Evolutionary conservation across 2,329 filamentous ascomycete species (phyloP), one percentile per base, ranked within the genome.

Genomic region (Leptographium lundbergii): DNA sequence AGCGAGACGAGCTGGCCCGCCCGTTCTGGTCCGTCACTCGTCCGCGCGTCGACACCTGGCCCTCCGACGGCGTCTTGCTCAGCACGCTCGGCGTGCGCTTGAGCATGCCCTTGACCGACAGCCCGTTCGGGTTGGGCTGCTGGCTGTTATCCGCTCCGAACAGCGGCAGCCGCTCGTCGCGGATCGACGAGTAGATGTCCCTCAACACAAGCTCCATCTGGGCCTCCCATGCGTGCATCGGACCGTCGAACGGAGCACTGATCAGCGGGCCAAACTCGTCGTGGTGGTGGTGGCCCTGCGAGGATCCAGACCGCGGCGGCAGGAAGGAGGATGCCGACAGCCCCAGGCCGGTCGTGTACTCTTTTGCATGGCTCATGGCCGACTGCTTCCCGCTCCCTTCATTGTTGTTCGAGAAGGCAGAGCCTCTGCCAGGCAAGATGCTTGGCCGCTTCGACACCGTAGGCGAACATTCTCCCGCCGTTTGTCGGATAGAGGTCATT

Each of bases 161-260:
- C 4, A 97, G 77, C 6, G 94, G 94, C 53, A 99, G 77, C n/a
- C 84, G 84, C 63, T 95, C 85, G 65, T 89, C 87, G 55, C 89
- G 86, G 67, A 99, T 96, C 0, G 91, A 96, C 32, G 77, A 82
- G 71, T 95, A 99, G 61, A 95, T 96, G 25, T 90, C 86, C 71
- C 95, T 96, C 29, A 99, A 78, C 7, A 97, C 88, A n/a, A 81
- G 76, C 72, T 99, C 94, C 48, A 99, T 78, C 69, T 96, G 91
- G 42, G 82, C 78, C 69, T 96, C 90, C 94, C 94, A 99, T 2
- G 82, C 85, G 63, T 85, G 86, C 67, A 87, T 77, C 0, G 85
- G 77, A 7, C 91, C 92, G 57, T 84, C 82, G 67, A 91, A 95
- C 0, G 87, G 84, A 10, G 80, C 74, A 67, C 85, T 91, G 29